phyloP scores from a whole-genome alignment of 257 asterid species.

The Rhazya stricta region DNA sequence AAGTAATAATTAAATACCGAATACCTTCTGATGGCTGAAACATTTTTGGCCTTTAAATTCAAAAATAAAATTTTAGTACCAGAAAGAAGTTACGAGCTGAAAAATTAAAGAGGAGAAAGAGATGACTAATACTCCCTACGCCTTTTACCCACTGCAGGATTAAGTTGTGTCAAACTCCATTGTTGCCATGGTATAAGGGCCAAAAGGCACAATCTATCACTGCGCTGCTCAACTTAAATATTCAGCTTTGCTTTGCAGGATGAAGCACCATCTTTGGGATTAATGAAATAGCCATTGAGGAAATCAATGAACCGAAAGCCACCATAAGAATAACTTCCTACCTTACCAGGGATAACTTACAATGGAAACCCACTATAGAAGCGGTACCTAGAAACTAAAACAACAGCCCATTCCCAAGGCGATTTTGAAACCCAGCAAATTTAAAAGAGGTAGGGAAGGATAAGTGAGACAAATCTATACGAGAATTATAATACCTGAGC shows the following conservation, averaged over 20 bases:
- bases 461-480: constrained; percentile 38
- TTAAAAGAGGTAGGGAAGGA: constrained; percentile 24
- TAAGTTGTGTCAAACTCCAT: constrained; percentile 44
- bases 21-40: constrained; percentile 68
- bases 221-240: constrained; percentile 40
- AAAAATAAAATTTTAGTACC: constrained; percentile 64
- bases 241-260: constrained; percentile 56
- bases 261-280: constrained; percentile 45
- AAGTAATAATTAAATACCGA: constrained; percentile 54
- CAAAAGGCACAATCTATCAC: constrained; percentile 55
- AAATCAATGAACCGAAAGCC: constrained; percentile 29
- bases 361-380: constrained; percentile 30
- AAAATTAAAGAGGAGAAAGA: constrained; percentile 51
- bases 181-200: constrained; percentile 59
- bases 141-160: constrained; percentile 69
- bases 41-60: constrained; percentile 74
- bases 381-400: constrained; percentile 49
- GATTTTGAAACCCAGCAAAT: constrained; percentile 29
- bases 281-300: constrained; percentile 24
- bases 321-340: constrained; percentile 30
- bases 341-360: constrained; percentile 55
- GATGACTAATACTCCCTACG: constrained; percentile 59
- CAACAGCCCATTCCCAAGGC: constrained; percentile 36
- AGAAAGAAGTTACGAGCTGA: constrained; percentile 44
- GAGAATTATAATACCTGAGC: constrained; percentile 41